Evolutionary conservation across 2,329 filamentous ascomycete species (phyloP), one percentile per base, ranked within the genome.

Genomic region (Botrytis hyacinthi): DNA sequence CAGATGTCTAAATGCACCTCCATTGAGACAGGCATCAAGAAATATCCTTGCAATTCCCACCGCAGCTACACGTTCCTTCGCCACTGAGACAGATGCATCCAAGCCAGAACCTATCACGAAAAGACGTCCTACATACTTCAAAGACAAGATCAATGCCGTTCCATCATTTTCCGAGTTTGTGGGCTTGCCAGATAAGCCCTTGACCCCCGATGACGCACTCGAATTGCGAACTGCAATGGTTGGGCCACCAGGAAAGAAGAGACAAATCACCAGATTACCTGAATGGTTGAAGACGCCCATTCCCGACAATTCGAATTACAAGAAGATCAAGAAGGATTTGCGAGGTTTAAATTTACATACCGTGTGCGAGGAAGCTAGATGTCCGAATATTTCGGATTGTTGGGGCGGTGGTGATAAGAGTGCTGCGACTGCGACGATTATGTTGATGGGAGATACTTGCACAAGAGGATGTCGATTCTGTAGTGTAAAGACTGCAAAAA

Each of bases 391-490:
- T 75, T 94, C 92, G 76, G 95, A 98, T 82, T 99, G 96, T 86
- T 99, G 96, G 96, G 96, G 96, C 75, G 96, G 96, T 48, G 90
- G 87, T 81, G 90, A 92, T 82, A 97, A 97, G 85, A 91, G 90
- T 77, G 92, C 94, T 40, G 96, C 96, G 7, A 99, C 96, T 46
- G 96, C 96, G 3, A 99, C 96, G 18, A 98, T 99, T 83, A 99
- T 99, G 96, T 86, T 99, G 66, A 98, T 98, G 95, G 96, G 96
- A 76, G 96, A 99, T 83, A 98, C 95, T 14, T 99, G 96, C 84
- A 99, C 96, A 29, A 89, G 96, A 74, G 96, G 95, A 29, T 99
- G 96, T 84, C 90, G 96, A 71, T 99, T 99, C 86, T 99, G 96
- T 87, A 94, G 92, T 77, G 96, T 99, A 70, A 98, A 98, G 87